Evolutionary conservation across 495 filamentous ascomycete genomes (phyloP).

Genomic region (Darksidea phi): DNA sequence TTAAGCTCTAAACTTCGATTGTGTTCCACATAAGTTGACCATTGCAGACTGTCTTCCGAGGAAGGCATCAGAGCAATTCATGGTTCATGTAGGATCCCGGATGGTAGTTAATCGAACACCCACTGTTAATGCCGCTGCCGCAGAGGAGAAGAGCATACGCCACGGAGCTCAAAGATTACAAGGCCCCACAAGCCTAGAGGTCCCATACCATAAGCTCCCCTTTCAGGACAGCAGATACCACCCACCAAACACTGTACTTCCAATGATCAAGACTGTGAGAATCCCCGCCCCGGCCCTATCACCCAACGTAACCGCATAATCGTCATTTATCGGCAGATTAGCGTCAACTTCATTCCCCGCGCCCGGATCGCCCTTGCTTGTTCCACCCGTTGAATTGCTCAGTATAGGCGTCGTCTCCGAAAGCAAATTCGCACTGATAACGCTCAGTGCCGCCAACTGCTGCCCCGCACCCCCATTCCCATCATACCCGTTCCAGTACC

Average conservation of each 20-base stretch:
- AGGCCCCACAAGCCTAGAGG: too few species aligned
- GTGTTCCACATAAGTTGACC: too few species aligned
- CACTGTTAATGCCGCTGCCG: too few species aligned
- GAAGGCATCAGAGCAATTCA: too few species aligned
- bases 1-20: too few species aligned
- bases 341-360: slow-evolving; percentile 55
- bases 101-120: too few species aligned
- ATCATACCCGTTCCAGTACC: slow-evolving; percentile 54
- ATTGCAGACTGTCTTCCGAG: too few species aligned
- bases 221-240: slow-evolving; percentile 48
- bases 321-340: slow-evolving; percentile 6
- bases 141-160: too few species aligned
- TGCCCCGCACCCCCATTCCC: slow-evolving; percentile 53
- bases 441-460: slow-evolving; percentile 68
- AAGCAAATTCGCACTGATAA: slow-evolving; percentile 55
- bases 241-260: slow-evolving; percentile 45
- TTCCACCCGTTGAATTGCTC: slow-evolving; percentile 68
- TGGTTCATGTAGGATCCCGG: too few species aligned
- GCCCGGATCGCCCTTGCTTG: slow-evolving; percentile 66
- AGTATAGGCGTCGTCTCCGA: slow-evolving; percentile 53
- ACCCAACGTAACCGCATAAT: slow-evolving; percentile 46
- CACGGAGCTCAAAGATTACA: too few species aligned
- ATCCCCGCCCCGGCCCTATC: slow-evolving; percentile 63
- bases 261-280: slow-evolving; percentile 52
- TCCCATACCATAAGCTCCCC: neutral